These are phyloP conservation scores for Neurospora sublineolata DNA, from an alignment of 495 filamentous ascomycete species.

Conservation along the genomic window DNA sequence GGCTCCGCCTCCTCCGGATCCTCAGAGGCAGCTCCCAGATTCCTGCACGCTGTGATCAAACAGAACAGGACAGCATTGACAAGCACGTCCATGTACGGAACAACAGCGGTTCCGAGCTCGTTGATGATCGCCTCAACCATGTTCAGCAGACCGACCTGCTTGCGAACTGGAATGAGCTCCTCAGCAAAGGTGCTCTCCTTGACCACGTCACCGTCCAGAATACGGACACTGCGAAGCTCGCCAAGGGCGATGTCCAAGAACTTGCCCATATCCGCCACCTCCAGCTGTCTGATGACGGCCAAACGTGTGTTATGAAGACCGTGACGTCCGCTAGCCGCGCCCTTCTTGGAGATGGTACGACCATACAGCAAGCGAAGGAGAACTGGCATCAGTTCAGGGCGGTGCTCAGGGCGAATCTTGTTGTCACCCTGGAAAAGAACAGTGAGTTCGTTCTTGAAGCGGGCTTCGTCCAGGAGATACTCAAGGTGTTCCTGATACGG, in stretches of 20 bases:
- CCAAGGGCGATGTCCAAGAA: constrained; percentile 81
- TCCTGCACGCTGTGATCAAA: constrained; percentile 57
- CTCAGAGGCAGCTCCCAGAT: constrained; percentile 30
- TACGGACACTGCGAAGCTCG: constrained; percentile 43
- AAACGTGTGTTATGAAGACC: constrained; percentile 54
- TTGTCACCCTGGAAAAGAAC: constrained; percentile 77
- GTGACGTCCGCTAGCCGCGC: constrained; percentile 47
- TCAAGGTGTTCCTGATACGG: constrained; percentile 79
- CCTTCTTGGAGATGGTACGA: constrained; percentile 69
- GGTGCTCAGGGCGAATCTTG: constrained; percentile 62
- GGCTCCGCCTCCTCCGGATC: constrained; percentile 38
- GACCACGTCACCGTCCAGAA: constrained; percentile 39
- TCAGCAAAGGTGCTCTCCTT: constrained; percentile 39
- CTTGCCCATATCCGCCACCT: constrained; percentile 51
- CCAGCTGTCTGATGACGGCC: constrained; percentile 39
- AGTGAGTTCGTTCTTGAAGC: constrained; percentile 84
- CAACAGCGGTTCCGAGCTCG: constrained; percentile 60
- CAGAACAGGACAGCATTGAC: constrained; percentile 70
- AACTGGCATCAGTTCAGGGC: constrained; percentile 62
- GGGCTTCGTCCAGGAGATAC: constrained; percentile 79
- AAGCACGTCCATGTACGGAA: constrained; percentile 48
- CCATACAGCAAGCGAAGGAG: constrained; percentile 84
- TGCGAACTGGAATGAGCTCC: constrained; percentile 51
- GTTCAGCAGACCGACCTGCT: constrained; percentile 78
- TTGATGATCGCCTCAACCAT: constrained; percentile 84